Evolutionary conservation across 768 basidiomycete species (phyloP).

Genomic region (Collybiopsis luxurians): DNA sequence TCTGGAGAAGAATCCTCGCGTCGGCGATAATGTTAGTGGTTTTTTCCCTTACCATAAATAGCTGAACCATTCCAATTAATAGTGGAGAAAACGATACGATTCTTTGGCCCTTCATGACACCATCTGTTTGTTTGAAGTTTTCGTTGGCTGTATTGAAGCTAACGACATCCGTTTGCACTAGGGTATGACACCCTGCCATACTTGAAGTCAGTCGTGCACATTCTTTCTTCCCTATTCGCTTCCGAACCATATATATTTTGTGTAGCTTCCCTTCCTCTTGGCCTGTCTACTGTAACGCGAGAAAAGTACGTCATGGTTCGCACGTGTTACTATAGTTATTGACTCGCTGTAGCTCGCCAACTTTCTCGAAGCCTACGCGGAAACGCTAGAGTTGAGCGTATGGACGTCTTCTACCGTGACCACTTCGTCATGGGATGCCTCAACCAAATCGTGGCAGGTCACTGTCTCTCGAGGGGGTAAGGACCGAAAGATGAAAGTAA

Average conservation of each 20-base stretch:
- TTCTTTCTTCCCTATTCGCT: too few species aligned
- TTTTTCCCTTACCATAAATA: too few species aligned
- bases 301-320: slow-evolving; percentile 26
- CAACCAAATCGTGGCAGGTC: slow-evolving; percentile 28
- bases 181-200: slow-evolving; percentile 42
- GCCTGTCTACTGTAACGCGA: slow-evolving; percentile 38
- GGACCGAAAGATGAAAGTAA: slow-evolving; percentile 19
- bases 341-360: slow-evolving; percentile 52
- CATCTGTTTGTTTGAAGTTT: slow-evolving; percentile 22
- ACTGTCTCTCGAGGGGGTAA: slow-evolving; percentile 15
- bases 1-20: slow-evolving; percentile 50
- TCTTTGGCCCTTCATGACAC: slow-evolving; percentile 38
- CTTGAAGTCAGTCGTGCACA: slow-evolving; percentile 16
- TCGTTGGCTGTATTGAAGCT: too few species aligned
- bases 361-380: slow-evolving; percentile 48
- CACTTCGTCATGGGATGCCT: slow-evolving; percentile 24
- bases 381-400: slow-evolving; percentile 43
- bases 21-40: slow-evolving; percentile 39
- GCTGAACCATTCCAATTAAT: too few species aligned
- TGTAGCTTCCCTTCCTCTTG: slow-evolving; percentile 35
- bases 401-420: slow-evolving; percentile 38
- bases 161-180: slow-evolving; percentile 26
- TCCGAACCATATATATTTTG: too few species aligned
- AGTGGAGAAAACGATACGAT: slow-evolving; percentile 45
- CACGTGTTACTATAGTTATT: too few species aligned